These are phyloP conservation scores for Syncephalastrum racemosum DNA, from an alignment of 371 early-diverging fungal genomes.

Conservation along the genomic window DNA sequence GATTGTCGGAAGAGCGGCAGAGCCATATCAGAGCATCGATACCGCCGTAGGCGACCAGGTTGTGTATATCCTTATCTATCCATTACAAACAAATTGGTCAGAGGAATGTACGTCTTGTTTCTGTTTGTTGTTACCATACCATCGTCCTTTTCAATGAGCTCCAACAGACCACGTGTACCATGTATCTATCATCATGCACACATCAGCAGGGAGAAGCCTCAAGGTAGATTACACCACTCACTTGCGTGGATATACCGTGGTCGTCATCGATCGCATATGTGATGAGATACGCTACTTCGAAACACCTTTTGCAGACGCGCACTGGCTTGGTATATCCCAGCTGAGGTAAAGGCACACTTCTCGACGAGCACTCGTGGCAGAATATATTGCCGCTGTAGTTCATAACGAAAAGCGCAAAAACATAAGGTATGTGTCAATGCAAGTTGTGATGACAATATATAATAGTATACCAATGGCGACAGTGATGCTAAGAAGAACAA, in stretches of 20 bases:
- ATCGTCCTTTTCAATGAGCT: slow-evolving; percentile 57
- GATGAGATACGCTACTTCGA: slow-evolving; percentile 63
- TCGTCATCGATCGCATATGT: slow-evolving; percentile 65
- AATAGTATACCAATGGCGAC: slow-evolving; percentile 62
- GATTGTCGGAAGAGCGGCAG: slow-evolving; percentile 43
- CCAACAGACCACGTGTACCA: slow-evolving; percentile 63
- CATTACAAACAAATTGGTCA: background rate
- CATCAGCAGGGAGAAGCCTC: background rate
- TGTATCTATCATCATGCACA: slow-evolving; percentile 43
- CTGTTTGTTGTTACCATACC: slow-evolving; percentile 25
- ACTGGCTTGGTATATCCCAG: slow-evolving; percentile 62
- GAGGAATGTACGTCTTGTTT: slow-evolving; percentile 3
- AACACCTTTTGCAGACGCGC: slow-evolving; percentile 62
- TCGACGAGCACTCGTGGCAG: slow-evolving; percentile 61
- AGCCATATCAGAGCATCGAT: slow-evolving; percentile 64
- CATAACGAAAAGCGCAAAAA: background rate
- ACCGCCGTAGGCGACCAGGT: slow-evolving; percentile 58
- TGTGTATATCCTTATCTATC: slow-evolving; percentile 53
- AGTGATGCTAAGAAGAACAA: slow-evolving; percentile 53
- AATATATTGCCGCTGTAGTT: slow-evolving; percentile 59
- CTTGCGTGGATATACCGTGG: slow-evolving; percentile 60
- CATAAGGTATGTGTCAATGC: background rate
- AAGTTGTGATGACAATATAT: too few relatives aligned
- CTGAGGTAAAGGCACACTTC: slow-evolving; percentile 60
- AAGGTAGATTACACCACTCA: slow-evolving; percentile 17